Base-by-base conservation (phyloP, 2,329 filamentous ascomycete species). In the Colletotrichum liaoningense region DNA sequence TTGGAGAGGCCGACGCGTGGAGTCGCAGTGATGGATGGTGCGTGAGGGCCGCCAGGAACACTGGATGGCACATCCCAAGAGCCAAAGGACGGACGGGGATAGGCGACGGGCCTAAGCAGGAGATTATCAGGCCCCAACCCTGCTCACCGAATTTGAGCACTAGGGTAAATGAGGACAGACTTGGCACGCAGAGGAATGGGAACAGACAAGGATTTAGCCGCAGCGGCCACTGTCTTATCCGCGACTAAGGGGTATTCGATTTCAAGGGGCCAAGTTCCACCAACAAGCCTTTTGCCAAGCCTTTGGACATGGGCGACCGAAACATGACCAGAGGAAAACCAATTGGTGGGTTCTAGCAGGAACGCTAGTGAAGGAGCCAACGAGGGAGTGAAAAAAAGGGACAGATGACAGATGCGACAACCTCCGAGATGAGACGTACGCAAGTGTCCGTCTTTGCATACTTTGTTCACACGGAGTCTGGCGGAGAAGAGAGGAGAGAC, bases 191-290 rank as follows among this genome's bases (percentile, higher is more conserved):
- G 30, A 56, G 66, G 42, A n/a, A 65, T 64, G 33, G 42, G 24
- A 35, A 62, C n/a, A 35, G 70, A 38, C 66, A 60, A 60, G 60
- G 66, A 60, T 65, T 60, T 56, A 64, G 59, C 42, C 60, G 60
- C 60, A 73, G 70, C 58, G 66, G 52, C 38, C 69, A 63, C 58
- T 69, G 60, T 70, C 54, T 69, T 69, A 69, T 64, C 66, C 70
- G 54, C 60, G 55, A 65, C 70, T 63, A 49, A 73, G 70, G 70
- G 70, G 64, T 64, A 59, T 73, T 64, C 33, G 54, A 69, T 35
- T 64, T 73, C 42, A 63, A 64, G 65, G 65, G 57, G 69, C 38
- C 38, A 58, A 72, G 66, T 63, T 69, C 59, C 70, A 59, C 54
- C 59, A 63, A 64, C 42, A 69, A 67, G 59, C 35, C 54, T 72